phyloP scores from a whole-genome alignment of 2,329 filamentous ascomycete species.

The Waltergamsia citrina region DNA sequence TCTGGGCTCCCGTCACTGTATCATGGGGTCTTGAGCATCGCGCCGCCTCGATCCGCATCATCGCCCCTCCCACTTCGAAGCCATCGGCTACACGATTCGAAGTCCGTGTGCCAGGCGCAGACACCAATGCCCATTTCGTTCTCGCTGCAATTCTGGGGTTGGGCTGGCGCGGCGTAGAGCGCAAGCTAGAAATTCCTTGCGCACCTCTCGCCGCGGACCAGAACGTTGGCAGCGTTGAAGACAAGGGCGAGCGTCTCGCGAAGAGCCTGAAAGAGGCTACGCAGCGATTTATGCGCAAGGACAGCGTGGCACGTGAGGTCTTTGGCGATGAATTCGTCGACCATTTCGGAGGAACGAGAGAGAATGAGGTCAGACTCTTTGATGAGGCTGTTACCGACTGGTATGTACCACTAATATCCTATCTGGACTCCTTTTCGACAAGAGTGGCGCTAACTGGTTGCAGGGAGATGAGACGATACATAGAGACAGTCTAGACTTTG shows the following conservation, averaged over 20 bases:
- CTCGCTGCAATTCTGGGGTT: conserved; percentile 79
- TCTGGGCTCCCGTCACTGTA: conserved; percentile 96
- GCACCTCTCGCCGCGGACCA: conserved; percentile 80
- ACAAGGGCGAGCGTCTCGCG: conserved; percentile 69
- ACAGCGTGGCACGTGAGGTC: conserved; percentile 84
- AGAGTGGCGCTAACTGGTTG: conserved; percentile 9
- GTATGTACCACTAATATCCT: conserved; percentile 43
- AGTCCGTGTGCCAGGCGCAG: conserved; percentile 86
- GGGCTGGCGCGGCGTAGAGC: conserved; percentile 86
- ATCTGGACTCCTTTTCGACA: neutral
- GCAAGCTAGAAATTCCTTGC: conserved; percentile 75
- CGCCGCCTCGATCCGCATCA: conserved; percentile 81
- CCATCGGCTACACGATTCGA: conserved; percentile 85
- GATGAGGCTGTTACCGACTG: conserved; percentile 97
- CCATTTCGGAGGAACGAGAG: conserved; percentile 83
- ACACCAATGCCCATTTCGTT: conserved; percentile 82
- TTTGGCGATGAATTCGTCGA: conserved; percentile 95
- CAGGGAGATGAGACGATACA: conserved; percentile 71
- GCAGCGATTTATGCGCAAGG: conserved; percentile 62
- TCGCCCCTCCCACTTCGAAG: conserved; percentile 78
- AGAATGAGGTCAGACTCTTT: conserved; percentile 85
- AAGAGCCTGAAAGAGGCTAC: conserved; percentile 82
- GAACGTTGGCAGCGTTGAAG: conserved; percentile 62
- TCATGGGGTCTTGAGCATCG: conserved; percentile 96
- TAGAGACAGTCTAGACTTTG: conserved; percentile 51